Evolutionary conservation across 176 grass and related monocot genomes (phyloP).

Genomic region (Puya raimondii): DNA sequence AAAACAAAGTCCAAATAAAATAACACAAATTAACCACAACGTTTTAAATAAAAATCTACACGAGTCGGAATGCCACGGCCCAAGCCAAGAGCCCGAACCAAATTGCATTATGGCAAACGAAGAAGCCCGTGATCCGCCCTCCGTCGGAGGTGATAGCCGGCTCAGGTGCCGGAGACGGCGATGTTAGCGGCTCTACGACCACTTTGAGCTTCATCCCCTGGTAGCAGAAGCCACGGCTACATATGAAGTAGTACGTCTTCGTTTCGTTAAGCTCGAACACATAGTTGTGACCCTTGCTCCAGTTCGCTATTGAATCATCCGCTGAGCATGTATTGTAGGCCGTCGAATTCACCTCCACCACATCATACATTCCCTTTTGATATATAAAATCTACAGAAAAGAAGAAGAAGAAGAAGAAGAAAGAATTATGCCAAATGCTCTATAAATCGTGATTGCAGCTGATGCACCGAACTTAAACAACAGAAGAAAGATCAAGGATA

Average conservation of each 20-base stretch:
- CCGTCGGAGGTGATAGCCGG: background rate
- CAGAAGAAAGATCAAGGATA: background rate
- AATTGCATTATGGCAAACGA: background rate
- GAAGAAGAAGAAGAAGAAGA: background rate
- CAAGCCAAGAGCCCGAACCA: background rate
- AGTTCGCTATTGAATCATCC: conserved; percentile 34
- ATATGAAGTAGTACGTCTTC: conserved; percentile 68
- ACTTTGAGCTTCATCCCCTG: conserved; percentile 58
- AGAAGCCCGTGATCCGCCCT: conserved; percentile 8
- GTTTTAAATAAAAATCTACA: too few species aligned
- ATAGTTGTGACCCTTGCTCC: conserved; percentile 38
- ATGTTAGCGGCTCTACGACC: conserved; percentile 17
- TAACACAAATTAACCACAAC: too few species aligned
- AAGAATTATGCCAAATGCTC: background rate
- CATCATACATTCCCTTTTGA: conserved; percentile 38
- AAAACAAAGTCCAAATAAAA: too few species aligned
- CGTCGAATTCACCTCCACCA: conserved; percentile 53
- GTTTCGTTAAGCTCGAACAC: conserved; percentile 42
- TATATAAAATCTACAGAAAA: conserved; percentile 47
- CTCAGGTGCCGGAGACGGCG: conserved; percentile 8
- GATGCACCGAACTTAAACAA: background rate
- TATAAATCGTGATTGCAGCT: background rate
- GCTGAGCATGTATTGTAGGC: conserved; percentile 49
- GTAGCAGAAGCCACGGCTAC: conserved; percentile 68
- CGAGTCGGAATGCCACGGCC: background rate